Evolutionary conservation across 306 rosid genomes (phyloP), one percentile per base, ranked within the genome.

Genomic region (Abrus precatorius): DNA sequence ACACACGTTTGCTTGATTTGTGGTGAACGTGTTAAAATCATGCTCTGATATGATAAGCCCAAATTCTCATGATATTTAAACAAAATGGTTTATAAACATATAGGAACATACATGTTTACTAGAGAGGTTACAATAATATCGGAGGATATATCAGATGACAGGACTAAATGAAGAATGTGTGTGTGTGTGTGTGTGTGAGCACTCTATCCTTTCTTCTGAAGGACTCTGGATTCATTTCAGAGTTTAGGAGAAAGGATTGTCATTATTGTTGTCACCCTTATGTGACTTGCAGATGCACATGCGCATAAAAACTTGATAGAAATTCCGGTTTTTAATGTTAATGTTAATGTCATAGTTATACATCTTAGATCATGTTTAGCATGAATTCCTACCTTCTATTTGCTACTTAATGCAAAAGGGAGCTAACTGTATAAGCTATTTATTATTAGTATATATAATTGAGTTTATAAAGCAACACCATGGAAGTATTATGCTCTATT

Each of bases 1-100:
- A 61, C 40, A 68, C 14, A 11, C 38, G 43, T 57, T 38, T 82
- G 13, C 75, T 60, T 68, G 75, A 77, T 52, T 47, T 68, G 45
- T 76, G 28, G 43, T 41, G 34, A 61, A 61, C 28, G 30, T 63
- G 75, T 36, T 62, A 75, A 66, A 34, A 12, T 47, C 32, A 59
- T 59, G 49, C 40, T 57, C 48, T 57, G 36, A 47, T 67, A 69
- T 57, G 41, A 69, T 68, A 32, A 47, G 66, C 32, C 47, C 52
- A 45, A 73, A 66, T 36, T 53, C 56, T 47, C 54, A 34, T 56
- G 54, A 47, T 65, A 59, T 59, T 56, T 9, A 68, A 44, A 53
- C 32, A 11, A 38, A 45, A 66, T 29, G 64, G 1, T 7, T 69
- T 8, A 40, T 49, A 36, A 60, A 36, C 29, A 44, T 29, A 5